Evolutionary conservation across 495 filamentous ascomycete species (phyloP), one percentile per base, ranked within the genome.

Genomic region (Corynascus novoguineensis): DNA sequence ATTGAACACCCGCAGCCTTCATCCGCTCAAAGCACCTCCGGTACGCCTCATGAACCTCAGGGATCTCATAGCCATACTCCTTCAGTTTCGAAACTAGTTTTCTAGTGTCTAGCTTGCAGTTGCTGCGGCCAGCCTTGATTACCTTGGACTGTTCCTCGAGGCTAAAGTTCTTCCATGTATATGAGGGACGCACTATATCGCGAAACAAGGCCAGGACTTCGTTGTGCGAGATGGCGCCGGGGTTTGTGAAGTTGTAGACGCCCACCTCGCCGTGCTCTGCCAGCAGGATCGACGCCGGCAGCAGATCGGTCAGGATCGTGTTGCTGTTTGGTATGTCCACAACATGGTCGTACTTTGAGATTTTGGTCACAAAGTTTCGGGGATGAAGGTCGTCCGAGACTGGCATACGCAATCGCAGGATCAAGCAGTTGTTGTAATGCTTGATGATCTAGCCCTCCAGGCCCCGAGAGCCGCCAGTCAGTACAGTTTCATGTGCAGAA

Each of bases 231-330:
- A 86, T 85, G 51, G 81, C 81, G 22, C 83, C 83, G 11, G 83
- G 83, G 68, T 86, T 86, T 44, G 83, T 86, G 71, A 85, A 80
- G 71, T 86, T 85, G 69, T 83, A 83, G 62, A 85, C 71, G n/a
- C 83, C 83, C 34, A 73, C 75, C 45, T 85, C 83, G 22, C 71
- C 72, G 65, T 83, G 75, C 65, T 84, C 80, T 27, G 83, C 80
- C 51, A 86, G 66, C 49, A 83, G 65, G 57, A 85, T 73, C 14
- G 81, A 78, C 28, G 78, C 79, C 40, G 83, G 83, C 47, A 86
- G 71, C 38, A 86, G 78, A 64, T 86, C 83, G 28, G 77, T 72
- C 31, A 86, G 72, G 56, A 86, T 83, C 52, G 81, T 83, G 69
- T 86, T 83, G 70, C 82, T 84, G 67, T 86, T 86, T 50, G 82